Conservation (phyloP, 352 stramenopile species). For the Globisporangium paroecandrum region DNA sequence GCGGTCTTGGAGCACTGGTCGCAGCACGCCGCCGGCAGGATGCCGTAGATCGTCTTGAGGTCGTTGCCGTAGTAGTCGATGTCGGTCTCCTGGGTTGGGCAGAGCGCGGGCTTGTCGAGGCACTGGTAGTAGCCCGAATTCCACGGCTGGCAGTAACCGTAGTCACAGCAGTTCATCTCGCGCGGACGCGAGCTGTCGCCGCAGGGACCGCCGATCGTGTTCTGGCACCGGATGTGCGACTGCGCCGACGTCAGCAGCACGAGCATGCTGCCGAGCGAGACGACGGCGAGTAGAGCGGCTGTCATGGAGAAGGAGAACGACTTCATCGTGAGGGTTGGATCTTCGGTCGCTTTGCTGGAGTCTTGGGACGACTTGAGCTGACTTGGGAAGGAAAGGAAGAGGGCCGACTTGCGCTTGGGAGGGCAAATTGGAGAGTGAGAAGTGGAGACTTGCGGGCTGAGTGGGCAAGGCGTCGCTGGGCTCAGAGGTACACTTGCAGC, state of each 20-base stretch:
- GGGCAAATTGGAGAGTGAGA: conserved; percentile 2
- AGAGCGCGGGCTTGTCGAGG: conserved; percentile 29
- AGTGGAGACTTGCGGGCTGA: background rate
- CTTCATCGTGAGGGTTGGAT: background rate
- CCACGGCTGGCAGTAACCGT: conserved; percentile 63
- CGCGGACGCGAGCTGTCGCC: conserved; percentile 27
- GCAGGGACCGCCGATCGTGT: conserved; percentile 37
- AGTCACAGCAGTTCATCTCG: conserved; percentile 38
- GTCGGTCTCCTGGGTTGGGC: conserved; percentile 37
- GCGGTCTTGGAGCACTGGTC: conserved; percentile 36
- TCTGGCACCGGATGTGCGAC: conserved; percentile 45
- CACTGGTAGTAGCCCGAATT: conserved; percentile 64
- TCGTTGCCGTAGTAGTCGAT: conserved; percentile 54
- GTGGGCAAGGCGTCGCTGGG: background rate
- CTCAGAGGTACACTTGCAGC: background rate
- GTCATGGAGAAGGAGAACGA: background rate
- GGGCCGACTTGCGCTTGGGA: background rate
- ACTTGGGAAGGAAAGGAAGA: background rate
- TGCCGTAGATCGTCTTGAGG: conserved; percentile 35
- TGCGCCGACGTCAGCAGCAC: conserved; percentile 20
- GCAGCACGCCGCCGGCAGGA: conserved; percentile 37
- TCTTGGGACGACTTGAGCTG: background rate
- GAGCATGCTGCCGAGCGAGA: background rate
- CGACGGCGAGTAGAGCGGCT: background rate
- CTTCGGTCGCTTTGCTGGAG: background rate